Conservation (phyloP, 2,329 filamentous ascomycete genomes). For the Mycosphaerelloides madeirae region DNA sequence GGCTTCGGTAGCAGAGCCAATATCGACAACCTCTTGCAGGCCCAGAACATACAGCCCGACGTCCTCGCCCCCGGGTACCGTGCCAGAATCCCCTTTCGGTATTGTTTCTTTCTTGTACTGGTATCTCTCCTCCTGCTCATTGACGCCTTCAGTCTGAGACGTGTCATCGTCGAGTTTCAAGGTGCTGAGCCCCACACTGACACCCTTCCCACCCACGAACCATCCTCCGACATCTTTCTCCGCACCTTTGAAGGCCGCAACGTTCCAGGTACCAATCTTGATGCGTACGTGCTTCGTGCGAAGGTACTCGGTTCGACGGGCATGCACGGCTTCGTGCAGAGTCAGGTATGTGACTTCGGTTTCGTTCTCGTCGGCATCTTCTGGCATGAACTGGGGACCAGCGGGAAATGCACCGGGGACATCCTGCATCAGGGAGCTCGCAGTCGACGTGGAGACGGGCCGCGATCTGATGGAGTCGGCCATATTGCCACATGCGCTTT, state of each 20-base stretch:
- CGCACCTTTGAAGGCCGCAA: slow-evolving; percentile 75
- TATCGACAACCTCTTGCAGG: slow-evolving; percentile 85
- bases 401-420: slow-evolving; percentile 49
- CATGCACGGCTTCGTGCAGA: slow-evolving; percentile 59
- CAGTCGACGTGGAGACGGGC: slow-evolving; percentile 21
- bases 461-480: slow-evolving; percentile 11
- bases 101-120: slow-evolving; percentile 41
- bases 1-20: slow-evolving; percentile 74
- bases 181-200: slow-evolving; percentile 59
- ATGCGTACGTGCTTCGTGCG: slow-evolving; percentile 69
- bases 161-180: slow-evolving; percentile 36
- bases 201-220: slow-evolving; percentile 75
- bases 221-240: slow-evolving; percentile 83
- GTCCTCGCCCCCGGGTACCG: slow-evolving; percentile 57
- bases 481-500: slow-evolving; percentile 7
- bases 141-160: slow-evolving; percentile 38
- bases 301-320: slow-evolving; percentile 74
- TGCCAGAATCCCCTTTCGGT: slow-evolving; percentile 42
- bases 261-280: slow-evolving; percentile 95
- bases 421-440: slow-evolving; percentile 38
- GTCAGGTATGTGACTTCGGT: slow-evolving; percentile 20
- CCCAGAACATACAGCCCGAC: slow-evolving; percentile 86
- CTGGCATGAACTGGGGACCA: slow-evolving; percentile 20
- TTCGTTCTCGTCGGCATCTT: slow-evolving; percentile 19
- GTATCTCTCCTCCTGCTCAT: slow-evolving; percentile 45